Percentiles rank a stretch among this genome's conserved stretches.
phyloP scores from a whole-genome alignment of 2,329 filamentous ascomycete species.

The Didymella sp. region DNA sequence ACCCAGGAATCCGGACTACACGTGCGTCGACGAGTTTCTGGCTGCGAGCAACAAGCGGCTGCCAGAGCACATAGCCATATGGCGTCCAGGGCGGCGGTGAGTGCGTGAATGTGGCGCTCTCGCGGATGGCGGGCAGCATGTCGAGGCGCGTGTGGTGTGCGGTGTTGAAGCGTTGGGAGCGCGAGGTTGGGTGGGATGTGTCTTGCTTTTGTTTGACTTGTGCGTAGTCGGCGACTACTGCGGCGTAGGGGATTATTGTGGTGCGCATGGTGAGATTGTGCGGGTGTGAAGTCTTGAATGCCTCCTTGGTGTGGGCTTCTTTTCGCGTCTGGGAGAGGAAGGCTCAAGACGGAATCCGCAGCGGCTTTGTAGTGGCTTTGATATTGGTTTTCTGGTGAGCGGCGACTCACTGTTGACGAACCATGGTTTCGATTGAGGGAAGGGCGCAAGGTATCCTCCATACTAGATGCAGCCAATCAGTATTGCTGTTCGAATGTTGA shows the following conservation, averaged over 20 bases:
- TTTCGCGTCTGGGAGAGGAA: no score
- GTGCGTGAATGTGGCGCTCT: slow-evolving; percentile 20
- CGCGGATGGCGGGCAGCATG: slow-evolving; percentile 13
- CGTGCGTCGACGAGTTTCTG: slow-evolving; percentile 35
- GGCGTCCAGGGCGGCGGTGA: slow-evolving; percentile 33
- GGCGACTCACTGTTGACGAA: neutral
- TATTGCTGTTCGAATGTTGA: neutral
- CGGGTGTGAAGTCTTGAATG: neutral
- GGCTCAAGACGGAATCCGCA: no score
- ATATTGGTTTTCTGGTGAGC: neutral
- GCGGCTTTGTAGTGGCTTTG: no score
- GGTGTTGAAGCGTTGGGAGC: slow-evolving; percentile 25
- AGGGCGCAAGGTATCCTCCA: neutral
- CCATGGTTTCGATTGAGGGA: neutral
- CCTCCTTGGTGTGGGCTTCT: neutral
- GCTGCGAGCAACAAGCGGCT: slow-evolving; percentile 41
- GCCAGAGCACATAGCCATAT: slow-evolving; percentile 51
- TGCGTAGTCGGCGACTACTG: slow-evolving; percentile 9
- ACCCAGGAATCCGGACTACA: neutral
- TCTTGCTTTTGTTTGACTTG: slow-evolving; percentile 11
- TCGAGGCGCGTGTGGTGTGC: slow-evolving; percentile 16
- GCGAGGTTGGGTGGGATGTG: neutral
- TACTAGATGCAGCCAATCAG: neutral
- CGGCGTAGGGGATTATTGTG: slow-evolving; percentile 14
- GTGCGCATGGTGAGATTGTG: no score